Evolutionary conservation across 2,329 filamentous ascomycete genomes (phyloP), one percentile per base, ranked within the genome.

Genomic region (Neonectria coccinea): DNA sequence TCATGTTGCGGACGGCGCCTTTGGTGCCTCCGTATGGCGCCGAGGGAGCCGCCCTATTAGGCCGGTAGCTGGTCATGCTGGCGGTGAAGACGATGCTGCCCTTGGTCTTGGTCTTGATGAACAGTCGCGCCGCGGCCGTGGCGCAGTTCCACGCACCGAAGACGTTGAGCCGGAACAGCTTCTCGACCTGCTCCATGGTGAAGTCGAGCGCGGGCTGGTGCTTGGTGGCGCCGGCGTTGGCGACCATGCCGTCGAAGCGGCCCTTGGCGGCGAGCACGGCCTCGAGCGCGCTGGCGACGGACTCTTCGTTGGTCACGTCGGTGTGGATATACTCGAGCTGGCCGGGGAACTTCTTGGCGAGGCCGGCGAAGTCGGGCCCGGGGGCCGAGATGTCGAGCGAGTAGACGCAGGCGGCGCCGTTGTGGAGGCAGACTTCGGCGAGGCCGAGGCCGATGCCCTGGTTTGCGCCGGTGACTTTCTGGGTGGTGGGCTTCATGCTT

Each of bases 131-230:
- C 5, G 79, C 82, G n/a, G 79, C 78, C 6, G 76, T 81, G 10
- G 82, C 82, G 69, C 81, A 83, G 70, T 79, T 80, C 72, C 79
- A 84, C 16, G 80, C 77, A 12, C 82, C 82, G 63, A 84, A 84
- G 16, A 70, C 68, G 39, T 70, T 70, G 33, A 70, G 63, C 42
- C 62, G 82, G 76, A 31, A 84, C 68, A n/a, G 82, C 80, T 61
- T 78, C 56, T 74, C 66, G 9, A 74, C 56, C 58, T 74, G 67
- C 3, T 67, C 71, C n/a, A 65, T 61, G 20, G 61, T 67, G 50
- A 74, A 86, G 25, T 86, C 82, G 6, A 85, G 73, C 0, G 83
- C 84, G 2, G 83, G 73, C 70, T 85, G 85, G 67, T 86, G 84
- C 68, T 85, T 84, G 12, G 83, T 86, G 14, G 80, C 74, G 14